Base-by-base conservation (phyloP, 768 basidiomycete genomes). In the Coprinopsis marcescibilis region DNA sequence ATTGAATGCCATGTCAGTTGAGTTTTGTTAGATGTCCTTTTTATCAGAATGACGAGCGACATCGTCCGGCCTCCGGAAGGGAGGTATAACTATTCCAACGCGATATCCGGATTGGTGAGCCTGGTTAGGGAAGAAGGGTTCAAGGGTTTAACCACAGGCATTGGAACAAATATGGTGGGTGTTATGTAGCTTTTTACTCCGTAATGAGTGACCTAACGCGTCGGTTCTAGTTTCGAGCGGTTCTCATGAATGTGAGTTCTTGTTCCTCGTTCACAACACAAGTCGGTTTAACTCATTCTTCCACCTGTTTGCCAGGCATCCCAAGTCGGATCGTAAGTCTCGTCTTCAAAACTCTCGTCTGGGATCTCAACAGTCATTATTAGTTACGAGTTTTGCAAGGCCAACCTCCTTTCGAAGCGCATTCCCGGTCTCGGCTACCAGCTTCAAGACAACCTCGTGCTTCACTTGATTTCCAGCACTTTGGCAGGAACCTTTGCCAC, bases 11-110 rank as follows among this genome's bases (percentile, higher is more conserved):
- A 25, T 36, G 20, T 36, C 27, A 37, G 14, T 15, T 52, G 12
- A 23, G 50, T 20, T 38, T 39, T 3, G 29, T 27, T 51, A 77
- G 87, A 89, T 60, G 81, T 89, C 45, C 55, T 89, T 5, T 68
- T 90, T 34, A 82, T 89, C 12, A 72, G 91, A 45, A 95, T 95
- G 91, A 90, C 89, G 20, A 91, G 86, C 54, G 91, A 95, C 62
- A 75, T 78, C 5, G 71, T 83, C 23, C 79, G 86, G 53, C 81
- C 85, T 14, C 78, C 81, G 20, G 83, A 85, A 49, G 75, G 82
- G 54, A 73, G 81, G 46, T 89, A 86, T 57, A 76, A 80, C 37
- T 95, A 95, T 62, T 70, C 75, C 17, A 89, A 93, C 60, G 89
- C 80, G n/a, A 52, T 91, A 14, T 71, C 74, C 39, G 91, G 91